These are phyloP conservation scores for Favolaschia claudopus DNA, from an alignment of 768 basidiomycete genomes.

Conservation along the genomic window DNA sequence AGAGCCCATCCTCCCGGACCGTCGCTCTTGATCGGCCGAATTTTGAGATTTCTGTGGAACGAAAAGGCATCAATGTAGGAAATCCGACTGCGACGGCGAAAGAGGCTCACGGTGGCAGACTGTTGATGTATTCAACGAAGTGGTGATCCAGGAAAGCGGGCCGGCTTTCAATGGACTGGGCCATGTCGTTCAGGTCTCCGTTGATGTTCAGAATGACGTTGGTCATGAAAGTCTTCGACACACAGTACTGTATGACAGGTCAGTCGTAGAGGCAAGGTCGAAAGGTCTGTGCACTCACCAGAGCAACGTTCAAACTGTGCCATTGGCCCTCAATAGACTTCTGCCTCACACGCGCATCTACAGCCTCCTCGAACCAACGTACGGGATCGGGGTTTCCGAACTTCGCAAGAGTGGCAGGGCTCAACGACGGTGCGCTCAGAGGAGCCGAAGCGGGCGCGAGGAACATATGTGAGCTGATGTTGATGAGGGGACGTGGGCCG, in stretches of 20 bases:
- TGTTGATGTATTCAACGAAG: conserved; percentile 21
- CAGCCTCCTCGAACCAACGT: neutral
- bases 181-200: conserved; percentile 20
- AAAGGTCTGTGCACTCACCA: neutral
- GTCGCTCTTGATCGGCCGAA: neutral
- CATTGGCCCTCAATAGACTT: conserved; percentile 3
- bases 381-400: neutral
- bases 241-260: conserved; percentile 1
- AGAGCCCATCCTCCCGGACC: neutral
- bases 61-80: neutral
- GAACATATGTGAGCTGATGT: neutral
- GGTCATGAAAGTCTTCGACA: conserved; percentile 1
- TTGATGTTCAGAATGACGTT: conserved; percentile 8
- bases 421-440: neutral
- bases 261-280: neutral
- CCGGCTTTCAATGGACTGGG: conserved; percentile 13
- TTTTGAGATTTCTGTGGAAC: neutral
- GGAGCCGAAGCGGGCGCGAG: neutral
- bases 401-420: neutral
- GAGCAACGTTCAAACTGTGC: conserved; percentile 1
- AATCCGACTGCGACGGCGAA: neutral
- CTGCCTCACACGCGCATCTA: conserved; percentile 7
- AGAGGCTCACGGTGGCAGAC: conserved; percentile 14
- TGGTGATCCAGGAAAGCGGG: conserved; percentile 20
- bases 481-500: neutral